Evolutionary conservation across 1,284 basidiomycete genomes (phyloP).

Genomic region (Pyrrhoderma noxium): DNA sequence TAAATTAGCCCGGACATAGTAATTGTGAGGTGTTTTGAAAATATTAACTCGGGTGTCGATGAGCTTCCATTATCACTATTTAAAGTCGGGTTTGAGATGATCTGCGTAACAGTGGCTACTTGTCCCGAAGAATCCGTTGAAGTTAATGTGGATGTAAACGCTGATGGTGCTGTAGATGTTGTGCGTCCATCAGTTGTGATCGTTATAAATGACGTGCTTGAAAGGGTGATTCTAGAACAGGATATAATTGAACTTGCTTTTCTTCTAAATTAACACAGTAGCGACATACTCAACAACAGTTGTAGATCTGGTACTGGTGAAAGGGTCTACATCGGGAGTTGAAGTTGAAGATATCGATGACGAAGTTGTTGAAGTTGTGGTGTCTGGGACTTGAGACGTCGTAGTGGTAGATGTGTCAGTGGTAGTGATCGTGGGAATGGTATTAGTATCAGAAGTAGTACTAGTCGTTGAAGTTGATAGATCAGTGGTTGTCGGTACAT

Average conservation of each 20-base stretch:
- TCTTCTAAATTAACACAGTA: not conserved
- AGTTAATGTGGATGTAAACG: conserved; percentile 49
- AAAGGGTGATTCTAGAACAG: conserved; percentile 45
- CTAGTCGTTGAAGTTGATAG: conserved; percentile 15
- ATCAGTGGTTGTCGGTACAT: conserved; percentile 1
- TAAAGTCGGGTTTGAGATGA: conserved; percentile 55
- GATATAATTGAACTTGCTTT: conserved; percentile 9
- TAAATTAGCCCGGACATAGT: conserved; percentile 13
- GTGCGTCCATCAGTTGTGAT: conserved; percentile 50
- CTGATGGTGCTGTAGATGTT: conserved; percentile 43
- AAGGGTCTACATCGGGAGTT: not conserved
- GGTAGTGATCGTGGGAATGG: not conserved
- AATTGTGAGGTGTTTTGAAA: not conserved
- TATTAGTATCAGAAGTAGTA: not conserved
- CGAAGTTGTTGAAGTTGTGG: conserved; percentile 20
- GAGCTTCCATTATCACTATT: conserved; percentile 36
- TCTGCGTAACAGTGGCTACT: conserved; percentile 49
- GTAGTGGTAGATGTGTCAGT: conserved; percentile 15
- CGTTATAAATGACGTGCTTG: conserved; percentile 44
- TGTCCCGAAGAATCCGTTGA: conserved; percentile 47
- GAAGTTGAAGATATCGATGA: conserved; percentile 20
- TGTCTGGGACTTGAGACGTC: conserved; percentile 18
- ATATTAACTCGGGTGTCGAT: conserved; percentile 38
- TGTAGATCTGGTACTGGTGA: not conserved
- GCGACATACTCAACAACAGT: conserved; percentile 2